phyloP scores from a whole-genome alignment of 768 basidiomycete genomes.

The Multifurca ochricompacta region DNA sequence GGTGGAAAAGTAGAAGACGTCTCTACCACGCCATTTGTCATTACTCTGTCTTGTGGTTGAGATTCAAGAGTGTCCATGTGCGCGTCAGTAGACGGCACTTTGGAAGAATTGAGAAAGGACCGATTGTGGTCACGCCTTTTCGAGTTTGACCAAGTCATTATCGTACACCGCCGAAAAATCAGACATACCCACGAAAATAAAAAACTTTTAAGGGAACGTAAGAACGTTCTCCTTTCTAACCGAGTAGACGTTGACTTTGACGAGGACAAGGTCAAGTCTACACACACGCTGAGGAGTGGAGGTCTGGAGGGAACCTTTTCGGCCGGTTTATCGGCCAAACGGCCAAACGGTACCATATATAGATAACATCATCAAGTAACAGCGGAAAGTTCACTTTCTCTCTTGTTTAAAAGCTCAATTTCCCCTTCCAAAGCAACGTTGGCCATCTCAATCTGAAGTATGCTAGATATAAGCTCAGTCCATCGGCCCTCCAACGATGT shows the following conservation, averaged over 20 bases:
- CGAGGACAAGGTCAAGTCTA: too few relatives aligned
- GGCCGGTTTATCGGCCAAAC: constrained; percentile 7
- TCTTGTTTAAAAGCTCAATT: constrained; percentile 50
- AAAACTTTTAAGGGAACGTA: neutral
- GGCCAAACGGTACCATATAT: constrained; percentile 11
- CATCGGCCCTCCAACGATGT: constrained; percentile 78
- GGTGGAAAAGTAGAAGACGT: constrained; percentile 1
- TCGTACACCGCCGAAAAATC: neutral
- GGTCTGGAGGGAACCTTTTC: neutral
- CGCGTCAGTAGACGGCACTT: constrained; percentile 62
- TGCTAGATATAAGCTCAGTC: constrained; percentile 86
- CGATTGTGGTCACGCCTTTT: constrained; percentile 1
- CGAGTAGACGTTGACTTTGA: too few relatives aligned
- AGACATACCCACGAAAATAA: constrained; percentile 11
- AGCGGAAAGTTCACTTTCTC: constrained; percentile 54
- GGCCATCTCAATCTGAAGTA: constrained; percentile 93
- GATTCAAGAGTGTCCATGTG: constrained; percentile 69
- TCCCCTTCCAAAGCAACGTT: constrained; percentile 84
- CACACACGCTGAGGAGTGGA: too few relatives aligned
- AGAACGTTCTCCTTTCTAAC: neutral
- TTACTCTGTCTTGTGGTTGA: constrained; percentile 37
- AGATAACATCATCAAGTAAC: constrained; percentile 17
- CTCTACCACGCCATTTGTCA: constrained; percentile 30
- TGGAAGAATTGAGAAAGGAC: neutral
- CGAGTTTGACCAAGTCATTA: neutral